phyloP scores from a whole-genome alignment of 2,329 filamentous ascomycete species.

The Apiospora phragmitis region DNA sequence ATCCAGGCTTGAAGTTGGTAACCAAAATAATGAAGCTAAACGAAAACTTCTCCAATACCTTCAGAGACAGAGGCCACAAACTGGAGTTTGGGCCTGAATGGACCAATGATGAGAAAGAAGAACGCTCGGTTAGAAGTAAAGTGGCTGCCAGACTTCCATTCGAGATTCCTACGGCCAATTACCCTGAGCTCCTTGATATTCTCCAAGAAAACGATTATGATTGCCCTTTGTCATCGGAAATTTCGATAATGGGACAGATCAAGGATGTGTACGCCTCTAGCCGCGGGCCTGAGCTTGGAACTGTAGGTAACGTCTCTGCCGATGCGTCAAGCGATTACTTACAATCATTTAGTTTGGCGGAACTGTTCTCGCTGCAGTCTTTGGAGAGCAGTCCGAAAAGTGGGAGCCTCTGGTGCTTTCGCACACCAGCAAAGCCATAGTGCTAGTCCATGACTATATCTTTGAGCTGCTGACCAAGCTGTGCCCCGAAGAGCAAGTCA shows the following conservation, averaged over 20 bases:
- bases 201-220: constrained; percentile 24
- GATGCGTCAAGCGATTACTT: background rate
- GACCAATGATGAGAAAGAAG: background rate
- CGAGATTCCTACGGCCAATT: background rate
- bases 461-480: constrained; percentile 38
- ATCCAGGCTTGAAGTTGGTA: constrained; percentile 34
- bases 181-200: constrained; percentile 23
- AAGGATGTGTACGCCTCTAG: constrained; percentile 36
- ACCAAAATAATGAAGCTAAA: constrained; percentile 39
- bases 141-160: background rate
- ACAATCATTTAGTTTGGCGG: constrained; percentile 33
- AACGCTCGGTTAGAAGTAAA: background rate
- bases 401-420: constrained; percentile 50
- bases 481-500: constrained; percentile 45
- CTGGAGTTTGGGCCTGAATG: constrained; percentile 10
- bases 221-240: constrained; percentile 19
- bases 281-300: constrained; percentile 57
- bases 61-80: constrained; percentile 28
- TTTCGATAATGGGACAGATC: constrained; percentile 42
- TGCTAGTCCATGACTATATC: constrained; percentile 55
- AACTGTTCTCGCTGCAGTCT: constrained; percentile 42
- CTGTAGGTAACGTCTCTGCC: constrained; percentile 30
- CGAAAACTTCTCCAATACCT: constrained; percentile 32
- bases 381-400: constrained; percentile 54
- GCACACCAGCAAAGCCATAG: constrained; percentile 53